Conservation (phyloP, 2,329 filamentous ascomycete genomes). For the Fusarium sp. region DNA sequence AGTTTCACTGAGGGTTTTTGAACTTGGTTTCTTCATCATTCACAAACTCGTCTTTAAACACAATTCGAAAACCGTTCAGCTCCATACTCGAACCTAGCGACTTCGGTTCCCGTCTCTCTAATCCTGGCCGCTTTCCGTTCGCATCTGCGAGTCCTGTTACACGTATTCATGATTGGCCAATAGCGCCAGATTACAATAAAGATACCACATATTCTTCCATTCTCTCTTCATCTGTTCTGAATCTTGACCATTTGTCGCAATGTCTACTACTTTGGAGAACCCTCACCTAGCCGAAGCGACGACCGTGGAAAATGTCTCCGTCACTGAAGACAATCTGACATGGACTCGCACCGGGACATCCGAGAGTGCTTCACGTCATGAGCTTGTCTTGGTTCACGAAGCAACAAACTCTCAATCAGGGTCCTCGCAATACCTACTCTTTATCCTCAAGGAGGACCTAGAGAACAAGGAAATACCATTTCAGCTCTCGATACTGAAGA, state of each 20-base stretch:
- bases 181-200: constrained; percentile 18
- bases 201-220: constrained; percentile 12
- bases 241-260: background rate
- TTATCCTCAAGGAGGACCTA: constrained; percentile 52
- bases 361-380: constrained; percentile 31
- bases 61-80: background rate
- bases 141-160: background rate
- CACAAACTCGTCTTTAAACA: background rate
- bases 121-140: background rate
- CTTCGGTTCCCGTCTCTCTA: background rate
- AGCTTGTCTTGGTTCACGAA: constrained; percentile 46
- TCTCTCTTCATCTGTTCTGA: background rate
- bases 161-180: constrained; percentile 28
- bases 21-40: constrained; percentile 17
- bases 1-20: constrained; percentile 17
- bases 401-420: background rate
- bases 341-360: constrained; percentile 41
- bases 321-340: constrained; percentile 41
- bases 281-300: background rate
- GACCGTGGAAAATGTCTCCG: constrained; percentile 32
- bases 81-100: background rate
- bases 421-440: constrained; percentile 48
- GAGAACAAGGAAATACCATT: constrained; percentile 43
- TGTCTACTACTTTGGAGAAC: constrained; percentile 4
- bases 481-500: constrained; percentile 44